A percentile compares a stretch with the other conserved stretches of the same genome.
Conservation (phyloP, 805 yeast genomes). For the Zygoascus ofunaensis region DNA sequence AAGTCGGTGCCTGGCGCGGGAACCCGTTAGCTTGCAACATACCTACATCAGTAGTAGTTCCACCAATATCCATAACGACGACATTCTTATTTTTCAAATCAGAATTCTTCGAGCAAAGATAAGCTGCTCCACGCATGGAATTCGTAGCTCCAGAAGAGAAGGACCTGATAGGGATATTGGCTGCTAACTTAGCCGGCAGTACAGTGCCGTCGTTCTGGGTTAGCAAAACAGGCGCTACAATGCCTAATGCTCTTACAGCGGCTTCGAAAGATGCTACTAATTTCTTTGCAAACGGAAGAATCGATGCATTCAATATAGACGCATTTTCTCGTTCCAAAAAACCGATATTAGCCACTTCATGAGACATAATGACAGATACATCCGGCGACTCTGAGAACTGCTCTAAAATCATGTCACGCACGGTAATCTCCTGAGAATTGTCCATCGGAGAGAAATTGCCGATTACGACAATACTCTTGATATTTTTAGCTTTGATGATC, state of each 20-base stretch:
- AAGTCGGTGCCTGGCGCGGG: slow-evolving; percentile 39
- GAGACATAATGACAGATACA: slow-evolving; percentile 32
- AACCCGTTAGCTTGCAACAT: slow-evolving; percentile 37
- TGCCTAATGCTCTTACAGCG: slow-evolving; percentile 32
- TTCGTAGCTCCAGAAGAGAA: slow-evolving; percentile 40
- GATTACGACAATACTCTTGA: slow-evolving; percentile 30
- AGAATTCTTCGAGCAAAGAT: slow-evolving; percentile 26
- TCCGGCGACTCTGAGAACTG: slow-evolving; percentile 31
- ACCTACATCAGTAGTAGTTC: slow-evolving; percentile 45
- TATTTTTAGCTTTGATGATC: slow-evolving; percentile 27
- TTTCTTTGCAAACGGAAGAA: slow-evolving; percentile 31
- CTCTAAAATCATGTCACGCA: not conserved
- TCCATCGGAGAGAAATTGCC: slow-evolving; percentile 37
- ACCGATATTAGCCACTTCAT: slow-evolving; percentile 36
- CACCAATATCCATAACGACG: slow-evolving; percentile 41
- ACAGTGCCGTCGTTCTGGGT: slow-evolving; percentile 45
- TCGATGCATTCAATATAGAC: slow-evolving; percentile 36
- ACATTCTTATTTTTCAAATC: slow-evolving; percentile 19
- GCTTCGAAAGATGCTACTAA: slow-evolving; percentile 33
- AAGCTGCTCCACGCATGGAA: slow-evolving; percentile 31
- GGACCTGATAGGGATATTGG: slow-evolving; percentile 35
- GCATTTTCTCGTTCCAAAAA: slow-evolving; percentile 40
- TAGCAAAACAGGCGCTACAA: slow-evolving; percentile 32
- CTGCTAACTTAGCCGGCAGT: slow-evolving; percentile 33
- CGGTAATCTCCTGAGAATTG: slow-evolving; percentile 30